phyloP scores from a whole-genome alignment of 306 rosid genomes.

The Pyrus bretschneideri region DNA sequence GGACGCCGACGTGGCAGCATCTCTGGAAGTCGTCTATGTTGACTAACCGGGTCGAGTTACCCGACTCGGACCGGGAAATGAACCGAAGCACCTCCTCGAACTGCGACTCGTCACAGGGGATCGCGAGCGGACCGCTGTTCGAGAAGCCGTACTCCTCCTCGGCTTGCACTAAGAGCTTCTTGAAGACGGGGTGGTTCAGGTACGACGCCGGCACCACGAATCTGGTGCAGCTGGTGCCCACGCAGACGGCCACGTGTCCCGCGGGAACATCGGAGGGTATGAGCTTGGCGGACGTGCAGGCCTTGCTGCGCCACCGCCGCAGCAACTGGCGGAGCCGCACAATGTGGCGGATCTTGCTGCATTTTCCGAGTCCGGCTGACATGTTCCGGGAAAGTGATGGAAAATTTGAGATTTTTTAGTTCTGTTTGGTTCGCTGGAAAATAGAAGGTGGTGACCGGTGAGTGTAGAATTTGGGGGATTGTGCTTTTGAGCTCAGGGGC shows the following conservation, averaged over 20 bases:
- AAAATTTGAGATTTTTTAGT: neutral
- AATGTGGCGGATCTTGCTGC: slow-evolving; percentile 92
- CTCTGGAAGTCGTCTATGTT: slow-evolving; percentile 51
- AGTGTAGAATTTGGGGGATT: neutral
- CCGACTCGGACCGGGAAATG: slow-evolving; percentile 52
- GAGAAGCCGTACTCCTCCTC: slow-evolving; percentile 84
- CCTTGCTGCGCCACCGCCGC: slow-evolving; percentile 84
- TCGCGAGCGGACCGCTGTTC: slow-evolving; percentile 59
- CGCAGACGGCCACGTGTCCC: slow-evolving; percentile 88
- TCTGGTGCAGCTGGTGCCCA: slow-evolving; percentile 52
- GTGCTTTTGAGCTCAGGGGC: neutral
- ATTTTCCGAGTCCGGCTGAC: slow-evolving; percentile 57
- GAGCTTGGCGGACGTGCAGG: slow-evolving; percentile 50
- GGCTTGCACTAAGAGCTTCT: slow-evolving; percentile 62
- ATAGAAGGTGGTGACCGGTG: too few species aligned
- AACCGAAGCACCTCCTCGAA: slow-evolving; percentile 58
- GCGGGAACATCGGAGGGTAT: slow-evolving; percentile 81
- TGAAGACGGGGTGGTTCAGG: slow-evolving; percentile 86
- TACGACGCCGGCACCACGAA: slow-evolving; percentile 65
- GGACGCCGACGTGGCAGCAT: slow-evolving; percentile 48
- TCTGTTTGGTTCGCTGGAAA: neutral
- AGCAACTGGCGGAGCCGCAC: slow-evolving; percentile 85
- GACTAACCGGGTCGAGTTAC: slow-evolving; percentile 31
- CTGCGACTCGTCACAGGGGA: slow-evolving; percentile 77
- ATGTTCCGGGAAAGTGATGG: slow-evolving; percentile 19